Base-by-base conservation (phyloP, 2,329 filamentous ascomycete species). In the Penicillium sp. region DNA sequence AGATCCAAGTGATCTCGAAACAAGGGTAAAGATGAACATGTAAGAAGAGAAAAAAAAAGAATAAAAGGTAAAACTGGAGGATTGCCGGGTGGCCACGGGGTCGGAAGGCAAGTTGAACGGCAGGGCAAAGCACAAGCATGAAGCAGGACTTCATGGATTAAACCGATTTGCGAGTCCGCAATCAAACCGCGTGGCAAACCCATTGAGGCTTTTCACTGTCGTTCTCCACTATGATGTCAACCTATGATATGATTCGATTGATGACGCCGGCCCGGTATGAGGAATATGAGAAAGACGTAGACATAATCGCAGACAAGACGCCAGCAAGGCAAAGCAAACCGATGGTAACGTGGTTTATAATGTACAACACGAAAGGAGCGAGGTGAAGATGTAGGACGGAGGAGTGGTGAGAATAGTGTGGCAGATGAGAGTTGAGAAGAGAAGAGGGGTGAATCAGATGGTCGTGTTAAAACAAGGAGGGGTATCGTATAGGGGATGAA, bases 181-280 rank as follows among this genome's bases (percentile, higher is more conserved):
- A 24, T 44, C n/a, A 12, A 22, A 49, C 4, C 24, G 13, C 45
- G 8, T n/a, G 26, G 4, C 45, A n/a, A 15, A 8, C 15, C 24
- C 8, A n/a, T 10, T 37, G 10, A 35, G 7, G 13, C n/a, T 44
- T 37, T 26, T 26, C 35, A 5, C 51, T 50, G 45, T 63, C 53
- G 44, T 38, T 62, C 58, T 60, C 60, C 49, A 58, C 38, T 35
- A 60, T 62, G 42, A 65, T 63, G 37, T 35, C 47, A 35, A 35
- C 47, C 28, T 51, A 59, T 56, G 19, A 53, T 53, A 58, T 51
- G 47, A 44, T 51, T 24, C 38, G n/a, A 53, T 40, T 53, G 37
- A 64, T 56, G 66, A 69, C 65, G 66, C 68, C 65, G 56, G 59
- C 49, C 60, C 57, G 40, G 51, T 53, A 51, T 51, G 51, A 40